These are phyloP conservation scores for Diaporthe vaccinii DNA, from an alignment of 2,329 filamentous ascomycete species.

Conservation along the genomic window DNA sequence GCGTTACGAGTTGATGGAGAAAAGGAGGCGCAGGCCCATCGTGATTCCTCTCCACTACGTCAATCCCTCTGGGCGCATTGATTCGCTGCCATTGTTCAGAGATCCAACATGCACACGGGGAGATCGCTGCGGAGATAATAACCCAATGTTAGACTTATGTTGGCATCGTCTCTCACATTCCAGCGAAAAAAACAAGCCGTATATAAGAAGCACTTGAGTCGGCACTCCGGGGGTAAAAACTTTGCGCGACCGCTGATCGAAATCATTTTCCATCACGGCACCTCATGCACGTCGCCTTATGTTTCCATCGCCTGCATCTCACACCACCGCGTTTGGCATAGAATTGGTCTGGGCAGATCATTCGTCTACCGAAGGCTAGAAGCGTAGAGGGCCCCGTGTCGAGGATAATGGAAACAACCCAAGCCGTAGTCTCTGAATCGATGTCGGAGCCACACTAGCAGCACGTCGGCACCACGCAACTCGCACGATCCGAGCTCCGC, in stretches of 20 bases:
- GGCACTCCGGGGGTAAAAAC: neutral
- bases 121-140: conserved; percentile 20
- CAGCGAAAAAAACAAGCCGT: neutral
- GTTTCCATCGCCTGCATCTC: neutral
- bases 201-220: conserved; percentile 31
- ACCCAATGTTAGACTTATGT: conserved; percentile 2
- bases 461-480: neutral
- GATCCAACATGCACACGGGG: neutral
- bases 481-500: conserved; percentile 3
- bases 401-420: conserved; percentile 6
- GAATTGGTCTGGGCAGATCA: neutral
- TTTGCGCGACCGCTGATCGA: conserved; percentile 18
- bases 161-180: conserved; percentile 10
- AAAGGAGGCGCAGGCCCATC: conserved; percentile 27
- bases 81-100: neutral
- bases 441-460: neutral
- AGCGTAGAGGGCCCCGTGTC: neutral
- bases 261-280: conserved; percentile 2
- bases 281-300: neutral
- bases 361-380: neutral
- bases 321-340: neutral
- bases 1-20: conserved; percentile 30
- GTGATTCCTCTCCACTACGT: conserved; percentile 21
- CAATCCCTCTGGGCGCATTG: conserved; percentile 18
- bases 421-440: neutral